Percentiles rank a stretch among this genome's conserved stretches.
Evolutionary conservation across 805 yeast species (phyloP).

Genomic region (Vanderwaltozyma verrucispora): DNA sequence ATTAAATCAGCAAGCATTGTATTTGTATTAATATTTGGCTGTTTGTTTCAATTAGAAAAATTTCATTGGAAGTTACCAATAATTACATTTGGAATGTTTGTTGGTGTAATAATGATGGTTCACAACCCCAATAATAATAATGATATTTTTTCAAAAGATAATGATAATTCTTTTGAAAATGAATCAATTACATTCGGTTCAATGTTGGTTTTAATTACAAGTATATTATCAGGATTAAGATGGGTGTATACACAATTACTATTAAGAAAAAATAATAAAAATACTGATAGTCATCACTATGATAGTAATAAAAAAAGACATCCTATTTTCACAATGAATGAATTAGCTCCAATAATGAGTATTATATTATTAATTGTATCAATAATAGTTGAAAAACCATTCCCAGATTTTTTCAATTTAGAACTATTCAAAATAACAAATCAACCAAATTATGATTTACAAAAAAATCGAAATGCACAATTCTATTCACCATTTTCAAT

Average conservation of each 20-base stretch:
- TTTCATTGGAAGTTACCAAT: slow-evolving; percentile 55
- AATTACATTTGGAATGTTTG: slow-evolving; percentile 69
- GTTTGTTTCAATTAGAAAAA: slow-evolving; percentile 65
- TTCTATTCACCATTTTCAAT: slow-evolving; percentile 28
- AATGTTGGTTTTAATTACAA: slow-evolving; percentile 60
- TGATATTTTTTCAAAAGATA: slow-evolving; percentile 12
- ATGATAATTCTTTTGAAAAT: slow-evolving; percentile 9
- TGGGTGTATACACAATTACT: slow-evolving; percentile 92
- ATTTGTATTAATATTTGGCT: slow-evolving; percentile 82
- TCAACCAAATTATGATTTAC: slow-evolving; percentile 2
- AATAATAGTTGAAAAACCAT: slow-evolving; percentile 52
- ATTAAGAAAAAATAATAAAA: slow-evolving; percentile 35
- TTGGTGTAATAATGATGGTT: slow-evolving; percentile 86
- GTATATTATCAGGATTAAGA: slow-evolving; percentile 77
- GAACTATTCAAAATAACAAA: slow-evolving; percentile 14
- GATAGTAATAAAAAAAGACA: slow-evolving; percentile 26
- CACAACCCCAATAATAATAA: slow-evolving; percentile 31
- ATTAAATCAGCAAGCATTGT: slow-evolving; percentile 79
- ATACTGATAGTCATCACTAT: background rate
- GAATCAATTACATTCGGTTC: slow-evolving; percentile 54
- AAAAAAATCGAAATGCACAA: background rate
- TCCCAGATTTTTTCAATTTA: slow-evolving; percentile 19
- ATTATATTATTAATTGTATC: slow-evolving; percentile 52
- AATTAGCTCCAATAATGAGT: slow-evolving; percentile 79
- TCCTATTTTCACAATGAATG: slow-evolving; percentile 76